A percentile compares a stretch with the other conserved stretches of the same genome.
Conservation (phyloP, 2,329 filamentous ascomycete genomes). For the Trichoderma harzianum region DNA sequence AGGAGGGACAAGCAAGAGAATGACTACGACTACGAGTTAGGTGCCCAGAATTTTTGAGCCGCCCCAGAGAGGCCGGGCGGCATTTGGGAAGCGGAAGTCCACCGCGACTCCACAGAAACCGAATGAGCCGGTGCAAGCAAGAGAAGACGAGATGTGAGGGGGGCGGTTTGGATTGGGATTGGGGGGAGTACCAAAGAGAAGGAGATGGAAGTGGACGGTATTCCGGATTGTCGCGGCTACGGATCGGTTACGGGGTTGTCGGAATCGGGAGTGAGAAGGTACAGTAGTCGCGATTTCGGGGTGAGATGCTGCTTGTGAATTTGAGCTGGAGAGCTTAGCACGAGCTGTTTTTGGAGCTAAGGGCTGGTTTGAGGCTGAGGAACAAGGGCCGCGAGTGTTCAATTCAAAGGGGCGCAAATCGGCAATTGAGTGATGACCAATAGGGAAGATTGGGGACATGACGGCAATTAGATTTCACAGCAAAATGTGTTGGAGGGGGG, state of each 20-base stretch:
- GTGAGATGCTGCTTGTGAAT: background rate
- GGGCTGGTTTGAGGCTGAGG: background rate
- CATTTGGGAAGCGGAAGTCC: background rate
- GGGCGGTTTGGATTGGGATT: background rate
- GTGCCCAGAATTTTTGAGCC: background rate
- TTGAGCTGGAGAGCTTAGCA: background rate
- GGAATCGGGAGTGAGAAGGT: background rate
- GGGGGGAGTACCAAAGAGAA: background rate
- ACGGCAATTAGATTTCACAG: background rate
- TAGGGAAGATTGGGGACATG: background rate
- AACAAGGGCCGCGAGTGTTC: background rate
- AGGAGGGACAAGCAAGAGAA: background rate
- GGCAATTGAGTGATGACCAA: background rate
- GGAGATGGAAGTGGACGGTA: background rate
- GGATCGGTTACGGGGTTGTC: background rate
- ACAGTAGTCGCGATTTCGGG: no score
- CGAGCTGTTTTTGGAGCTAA: background rate
- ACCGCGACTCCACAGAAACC: conserved; percentile 1
- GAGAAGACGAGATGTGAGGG: background rate
- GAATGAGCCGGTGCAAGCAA: conserved; percentile 1
- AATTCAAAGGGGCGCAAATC: background rate
- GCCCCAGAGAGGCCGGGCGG: background rate
- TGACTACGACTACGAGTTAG: background rate
- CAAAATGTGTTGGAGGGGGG: background rate
- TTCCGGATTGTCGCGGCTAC: background rate